Evolutionary conservation across 1,139 yeast species (phyloP), one percentile per base, ranked within the genome.

Genomic region (Yamadazyma epiphylla): DNA sequence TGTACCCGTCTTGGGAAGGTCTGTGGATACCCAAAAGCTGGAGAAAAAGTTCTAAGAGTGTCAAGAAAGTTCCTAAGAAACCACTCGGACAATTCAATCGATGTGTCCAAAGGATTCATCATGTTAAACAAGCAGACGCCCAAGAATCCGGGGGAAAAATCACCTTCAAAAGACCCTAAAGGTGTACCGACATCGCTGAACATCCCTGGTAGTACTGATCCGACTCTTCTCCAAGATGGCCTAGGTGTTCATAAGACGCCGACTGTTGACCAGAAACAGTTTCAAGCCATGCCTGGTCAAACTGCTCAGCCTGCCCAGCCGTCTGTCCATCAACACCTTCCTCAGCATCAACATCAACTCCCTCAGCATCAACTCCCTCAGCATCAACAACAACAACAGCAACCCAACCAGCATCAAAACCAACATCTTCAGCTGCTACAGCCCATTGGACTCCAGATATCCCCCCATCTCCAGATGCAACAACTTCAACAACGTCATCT

Each of bases 11-110:
- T 64, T 17, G 50, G 48, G 26, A 64, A 64, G 33, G 44, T 35
- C 1, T 64, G 70, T 37, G 46, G 49, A 6, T 64, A 64, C 37
- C 64, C 70, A 28, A 45, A 39, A 26, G 39, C 46, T 22, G 63
- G 70, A 1, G 65, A 59, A 33, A 68, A 44, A 26, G 64, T 58
- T 1, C 33, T 48, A 17, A 35, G 63, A 29, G 57, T 55, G 2
- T 49, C 56, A 13, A 48, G 42, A 29, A 53, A 50, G 39, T 37
- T 33, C 19, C 20, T 43, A 15, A 30, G 28, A 6, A 34, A 30
- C 7, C 27, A 34, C 20, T 38, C 39, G 12, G 28, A 25, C 9
- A 10, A 7, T 10, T 7, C 20, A 7, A 17, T 7, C 20, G 20
- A 17, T 10, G 20, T 7, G 9, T 10, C 10, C 9, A 17, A 17